These are phyloP conservation scores for Laguncularia racemosa DNA, from an alignment of 345 rosid genomes.

Conservation along the genomic window DNA sequence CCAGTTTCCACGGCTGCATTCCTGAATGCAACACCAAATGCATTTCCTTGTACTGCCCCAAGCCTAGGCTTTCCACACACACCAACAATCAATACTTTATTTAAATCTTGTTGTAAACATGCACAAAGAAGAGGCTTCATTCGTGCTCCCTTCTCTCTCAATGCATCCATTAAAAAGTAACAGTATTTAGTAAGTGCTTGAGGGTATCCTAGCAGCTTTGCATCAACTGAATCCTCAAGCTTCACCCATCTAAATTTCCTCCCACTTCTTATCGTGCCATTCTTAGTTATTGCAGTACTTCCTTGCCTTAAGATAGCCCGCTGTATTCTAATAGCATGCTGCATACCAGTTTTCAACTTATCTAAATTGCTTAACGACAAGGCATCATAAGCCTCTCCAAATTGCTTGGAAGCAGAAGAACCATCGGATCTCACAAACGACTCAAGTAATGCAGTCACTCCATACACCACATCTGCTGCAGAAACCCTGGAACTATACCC, in stretches of 20 bases:
- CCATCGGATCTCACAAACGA: constrained; percentile 71
- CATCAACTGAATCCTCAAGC: constrained; percentile 71
- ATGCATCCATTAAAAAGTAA: constrained; percentile 93
- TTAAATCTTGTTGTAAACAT: constrained; percentile 55
- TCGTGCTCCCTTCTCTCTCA: constrained; percentile 88
- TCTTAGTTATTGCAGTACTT: constrained; percentile 77
- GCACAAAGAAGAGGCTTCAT: constrained; percentile 93
- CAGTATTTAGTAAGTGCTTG: constrained; percentile 94
- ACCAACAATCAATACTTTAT: constrained; percentile 77
- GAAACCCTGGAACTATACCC: constrained; percentile 94
- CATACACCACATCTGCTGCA: constrained; percentile 94
- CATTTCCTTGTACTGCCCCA: constrained; percentile 88
- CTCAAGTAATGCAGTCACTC: constrained; percentile 94
- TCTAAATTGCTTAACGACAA: constrained; percentile 69
- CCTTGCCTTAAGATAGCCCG: constrained; percentile 92
- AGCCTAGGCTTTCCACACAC: constrained; percentile 92
- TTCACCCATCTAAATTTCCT: constrained; percentile 96
- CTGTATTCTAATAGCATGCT: constrained; percentile 86
- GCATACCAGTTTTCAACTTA: constrained; percentile 76
- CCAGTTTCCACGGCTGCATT: constrained; percentile 78
- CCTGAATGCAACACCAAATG: constrained; percentile 81
- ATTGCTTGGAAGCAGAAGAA: constrained; percentile 82
- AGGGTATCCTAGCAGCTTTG: constrained; percentile 78
- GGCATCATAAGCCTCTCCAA: constrained; percentile 92
- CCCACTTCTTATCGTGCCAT: constrained; percentile 81